Percentiles rank a stretch among this genome's conserved stretches.
Evolutionary conservation across 148 eudicot genomes (phyloP).

Genomic region (Beta vulgaris): DNA sequence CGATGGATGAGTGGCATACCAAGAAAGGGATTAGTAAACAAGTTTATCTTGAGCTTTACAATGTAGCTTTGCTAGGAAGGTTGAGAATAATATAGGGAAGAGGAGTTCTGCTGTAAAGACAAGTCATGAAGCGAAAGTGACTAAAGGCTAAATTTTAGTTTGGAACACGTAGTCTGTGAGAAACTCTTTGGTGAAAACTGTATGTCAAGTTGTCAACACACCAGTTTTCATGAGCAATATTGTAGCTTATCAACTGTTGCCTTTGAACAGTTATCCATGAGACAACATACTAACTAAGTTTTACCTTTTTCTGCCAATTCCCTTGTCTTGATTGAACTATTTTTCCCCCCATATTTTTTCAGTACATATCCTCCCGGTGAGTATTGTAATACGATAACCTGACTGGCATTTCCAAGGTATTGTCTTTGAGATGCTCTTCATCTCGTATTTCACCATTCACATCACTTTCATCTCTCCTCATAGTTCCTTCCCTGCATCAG

Average conservation of each 20-base stretch:
- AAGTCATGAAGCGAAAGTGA: background rate
- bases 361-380: background rate
- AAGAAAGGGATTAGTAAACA: background rate
- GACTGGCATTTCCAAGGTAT: background rate
- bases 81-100: background rate
- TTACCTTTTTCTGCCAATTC: background rate
- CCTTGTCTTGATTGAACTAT: background rate
- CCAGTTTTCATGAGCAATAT: background rate
- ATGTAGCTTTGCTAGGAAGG: background rate
- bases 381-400: background rate
- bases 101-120: background rate
- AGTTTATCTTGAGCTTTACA: background rate
- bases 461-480: background rate
- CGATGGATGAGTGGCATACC: background rate
- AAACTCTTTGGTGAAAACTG: background rate
- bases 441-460: background rate
- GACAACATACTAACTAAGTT: background rate
- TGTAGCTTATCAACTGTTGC: background rate
- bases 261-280: background rate
- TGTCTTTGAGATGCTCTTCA: background rate
- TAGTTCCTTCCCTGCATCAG: background rate
- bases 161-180: too few species aligned
- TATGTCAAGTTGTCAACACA: background rate
- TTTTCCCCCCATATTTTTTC: background rate
- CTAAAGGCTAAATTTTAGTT: background rate